Evolutionary conservation across 1,139 yeast genomes (phyloP), one percentile per base, ranked within the genome.

Genomic region (Meyerozyma sp.): DNA sequence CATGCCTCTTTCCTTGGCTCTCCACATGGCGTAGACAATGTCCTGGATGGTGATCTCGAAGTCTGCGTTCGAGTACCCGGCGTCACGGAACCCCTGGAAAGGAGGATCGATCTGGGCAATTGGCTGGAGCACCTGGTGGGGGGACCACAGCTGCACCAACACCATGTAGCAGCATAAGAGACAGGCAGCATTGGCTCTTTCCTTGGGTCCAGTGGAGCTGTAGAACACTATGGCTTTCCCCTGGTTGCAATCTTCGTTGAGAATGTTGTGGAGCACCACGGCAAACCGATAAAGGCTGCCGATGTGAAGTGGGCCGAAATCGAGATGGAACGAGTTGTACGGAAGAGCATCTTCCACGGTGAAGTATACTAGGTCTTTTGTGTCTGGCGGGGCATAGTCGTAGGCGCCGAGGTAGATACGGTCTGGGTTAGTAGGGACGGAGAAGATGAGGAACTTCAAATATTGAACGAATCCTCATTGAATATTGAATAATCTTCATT

Each of bases 211-310:
- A 0, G 93, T 81, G 3, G 89, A 75, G 14, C 96, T 88, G 63
- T 89, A 93, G 53, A 91, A 83, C 5, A 93, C 95, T 26, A 93
- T 90, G 3, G 96, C 95, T 57, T 88, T 90, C 28, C 89, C 88
- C 49, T 84, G 85, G 61, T 90, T 91, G 13, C 77, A 77, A 36
- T 87, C 87, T 54, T 88, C 95, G 56, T 91, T 91, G 52, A 93
- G 74, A 43, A 91, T 84, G 58, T 91, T 95, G 61, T 93, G 98
- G 48, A 93, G 75, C 14, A 87, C 84, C 21, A 93, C 97, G 0
- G 98, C 98, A 70, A 93, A 93, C 44, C 98, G 76, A 66, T 93
- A 93, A 47, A 93, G 70, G 62, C 86, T 95, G 1, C 97, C 98
- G 44, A 93, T 82, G 58, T 93, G 95, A 50, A 93, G 70, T 1